phyloP scores from a whole-genome alignment of 2,329 filamentous ascomycete genomes.

The Pezicula radicicola region DNA sequence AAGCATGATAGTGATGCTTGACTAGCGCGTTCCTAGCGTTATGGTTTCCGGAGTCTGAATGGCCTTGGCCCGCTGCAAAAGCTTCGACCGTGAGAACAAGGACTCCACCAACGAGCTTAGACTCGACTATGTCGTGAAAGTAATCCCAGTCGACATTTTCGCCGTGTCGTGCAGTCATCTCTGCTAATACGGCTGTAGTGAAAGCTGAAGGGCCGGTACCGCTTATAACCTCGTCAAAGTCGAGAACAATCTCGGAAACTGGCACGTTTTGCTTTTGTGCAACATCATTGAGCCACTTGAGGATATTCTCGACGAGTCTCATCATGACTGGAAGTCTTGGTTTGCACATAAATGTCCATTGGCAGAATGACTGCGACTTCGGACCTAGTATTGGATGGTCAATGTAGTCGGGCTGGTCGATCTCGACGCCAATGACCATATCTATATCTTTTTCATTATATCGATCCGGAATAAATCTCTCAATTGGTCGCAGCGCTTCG shows the following conservation, averaged over 20 bases:
- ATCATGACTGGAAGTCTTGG: slow-evolving; percentile 67
- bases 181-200: slow-evolving; percentile 59
- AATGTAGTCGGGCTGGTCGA: slow-evolving; percentile 64
- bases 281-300: slow-evolving; percentile 60
- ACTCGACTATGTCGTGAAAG: slow-evolving; percentile 66
- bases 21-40: slow-evolving; percentile 63
- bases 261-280: slow-evolving; percentile 55
- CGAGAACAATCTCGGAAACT: slow-evolving; percentile 59
- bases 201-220: slow-evolving; percentile 73
- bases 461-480: slow-evolving; percentile 59
- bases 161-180: slow-evolving; percentile 53
- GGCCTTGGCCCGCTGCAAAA: slow-evolving; percentile 70
- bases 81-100: slow-evolving; percentile 69
- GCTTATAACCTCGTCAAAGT: slow-evolving; percentile 70
- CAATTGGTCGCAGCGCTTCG: slow-evolving; percentile 48
- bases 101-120: slow-evolving; percentile 60
- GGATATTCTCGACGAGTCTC: slow-evolving; percentile 64
- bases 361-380: slow-evolving; percentile 69
- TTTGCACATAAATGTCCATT: slow-evolving; percentile 73
- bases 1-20: slow-evolving; percentile 74
- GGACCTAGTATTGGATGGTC: slow-evolving; percentile 63
- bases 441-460: slow-evolving; percentile 64
- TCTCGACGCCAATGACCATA: slow-evolving; percentile 68
- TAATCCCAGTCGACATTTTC: slow-evolving; percentile 54
- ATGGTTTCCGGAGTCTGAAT: slow-evolving; percentile 71